Evolutionary conservation across 805 yeast species (phyloP), one percentile per base, ranked within the genome.

Genomic region (Yarrowia hollandica): DNA sequence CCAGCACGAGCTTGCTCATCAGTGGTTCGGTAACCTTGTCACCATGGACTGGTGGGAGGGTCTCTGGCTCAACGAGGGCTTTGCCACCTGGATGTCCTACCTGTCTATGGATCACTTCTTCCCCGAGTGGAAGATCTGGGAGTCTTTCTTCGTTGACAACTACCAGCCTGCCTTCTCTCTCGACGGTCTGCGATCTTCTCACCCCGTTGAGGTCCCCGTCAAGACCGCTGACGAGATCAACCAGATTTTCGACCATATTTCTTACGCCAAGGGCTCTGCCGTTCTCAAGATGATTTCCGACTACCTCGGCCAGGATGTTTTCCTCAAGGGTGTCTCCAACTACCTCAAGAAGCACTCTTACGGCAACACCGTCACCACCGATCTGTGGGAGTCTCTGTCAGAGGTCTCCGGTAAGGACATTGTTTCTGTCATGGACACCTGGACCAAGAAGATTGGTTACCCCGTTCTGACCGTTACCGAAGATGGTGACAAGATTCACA

Each of bases 31-130:
- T 60, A 85, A 89, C 71, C 79, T 86, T 65, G 92, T 88, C 62
- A 89, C 96, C 46, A 89, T 88, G 96, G 83, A 86, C 67, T 89
- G 95, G 94, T 88, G 96, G 96, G 89, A 88, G 66, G 94, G 87
- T 66, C 77, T 88, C 64, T 88, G 96, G 96, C 80, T 88, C 62
- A 88, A 88, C 68, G 96, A 88, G 73, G 94, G 95, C 12, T 88
- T 88, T 73, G 96, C 96, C 15, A 88, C 96, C 23, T 88, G 88
- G 84, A 86, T 86, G 68, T 88, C 90, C 3, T 85, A 80, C 78
- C 74, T 79, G 58, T 84, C 90, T 15, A 85, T 85, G 57, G 84
- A 86, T 67, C 71, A 79, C 63, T 78, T 87, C 65, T 82, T 80
- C 70, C 95, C 95, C 11, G 88, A 85, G 62, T 88, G 96, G 95